Percentiles rank a stretch among this genome's conserved stretches.
These are phyloP conservation scores for Monilinia fructigena DNA, from an alignment of 2,329 filamentous ascomycete genomes.

Conservation along the genomic window DNA sequence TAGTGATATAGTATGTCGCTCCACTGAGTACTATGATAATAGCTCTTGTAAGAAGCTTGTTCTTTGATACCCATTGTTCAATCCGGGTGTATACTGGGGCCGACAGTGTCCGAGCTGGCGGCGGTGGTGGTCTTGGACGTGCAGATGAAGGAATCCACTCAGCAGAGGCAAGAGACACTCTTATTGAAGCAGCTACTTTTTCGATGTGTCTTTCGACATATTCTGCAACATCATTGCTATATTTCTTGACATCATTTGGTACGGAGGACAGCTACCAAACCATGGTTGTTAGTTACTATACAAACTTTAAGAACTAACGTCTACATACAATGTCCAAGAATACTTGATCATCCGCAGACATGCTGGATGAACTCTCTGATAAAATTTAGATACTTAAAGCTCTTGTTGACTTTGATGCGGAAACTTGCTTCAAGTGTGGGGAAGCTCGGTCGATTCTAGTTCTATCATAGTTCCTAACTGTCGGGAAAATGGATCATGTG, in stretches of 20 bases:
- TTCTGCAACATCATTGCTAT: conserved; percentile 72
- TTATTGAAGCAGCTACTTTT: conserved; percentile 66
- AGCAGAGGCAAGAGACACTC: conserved; percentile 65
- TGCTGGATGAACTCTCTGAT: conserved; percentile 44
- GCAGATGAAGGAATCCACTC: conserved; percentile 72
- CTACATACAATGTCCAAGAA: conserved; percentile 72
- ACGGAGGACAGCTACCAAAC: conserved; percentile 52
- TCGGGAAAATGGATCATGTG: too few species aligned
- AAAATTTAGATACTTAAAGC: conserved; percentile 2
- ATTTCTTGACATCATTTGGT: conserved; percentile 65
- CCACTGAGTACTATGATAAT: conserved; percentile 70
- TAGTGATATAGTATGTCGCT: conserved; percentile 49
- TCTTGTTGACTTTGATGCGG: conserved; percentile 7
- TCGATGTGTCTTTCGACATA: conserved; percentile 82
- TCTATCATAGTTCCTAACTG: too few species aligned
- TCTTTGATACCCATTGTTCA: conserved; percentile 67
- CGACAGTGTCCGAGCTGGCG: conserved; percentile 30
- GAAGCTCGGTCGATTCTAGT: conserved; percentile 3
- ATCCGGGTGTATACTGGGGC: conserved; percentile 51
- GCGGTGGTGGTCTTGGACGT: conserved; percentile 56
- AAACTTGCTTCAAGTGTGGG: conserved; percentile 20
- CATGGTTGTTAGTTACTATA: conserved; percentile 15
- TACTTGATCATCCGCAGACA: conserved; percentile 78
- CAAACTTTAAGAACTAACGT: neutral
- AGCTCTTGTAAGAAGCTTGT: conserved; percentile 72